Base-by-base conservation (phyloP, 2,329 filamentous ascomycete genomes). In the Xylariales sp. region DNA sequence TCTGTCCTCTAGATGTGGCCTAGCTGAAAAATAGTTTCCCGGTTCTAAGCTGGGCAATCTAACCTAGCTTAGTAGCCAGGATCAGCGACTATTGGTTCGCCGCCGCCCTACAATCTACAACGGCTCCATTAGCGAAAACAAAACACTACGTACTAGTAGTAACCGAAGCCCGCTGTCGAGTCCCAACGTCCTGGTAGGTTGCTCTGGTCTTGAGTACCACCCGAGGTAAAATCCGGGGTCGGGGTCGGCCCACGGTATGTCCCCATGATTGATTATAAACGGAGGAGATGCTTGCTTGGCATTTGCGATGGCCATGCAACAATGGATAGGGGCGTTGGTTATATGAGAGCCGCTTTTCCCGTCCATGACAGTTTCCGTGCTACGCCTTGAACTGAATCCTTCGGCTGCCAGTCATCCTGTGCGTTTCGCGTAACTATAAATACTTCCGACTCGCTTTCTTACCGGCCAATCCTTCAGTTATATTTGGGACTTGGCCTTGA, bases 21-120 rank as follows among this genome's bases (percentile, higher is more conserved):
- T 7, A 43, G 58, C 58, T 46, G 46, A 61, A 28, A 52, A 41
- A 23, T 53, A 7, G 48, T 45, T 32, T 23, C 23, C 9, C 34
- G 57, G 46, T 23, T 23, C 23, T 23, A 2, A 23, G 23, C 23
- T 23, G 23, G 23, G 2, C 23, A 23, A 23, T 23, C 23, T 23
- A 23, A 23, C 23, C 23, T 23, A 23, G 23, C 23, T 23, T 23
- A 23, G 23, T 23, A 23, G 23, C 23, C 23, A 23, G 23, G 23
- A 23, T 23, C 23, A 23, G 23, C 23, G 23, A 23, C 23, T 23
- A 23, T 23, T 23, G 23, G 23, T 23, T 23, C 23, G 23, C 23
- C 23, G 23, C 23, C 23, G 23, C 23, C 23, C 23, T 23, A 23
- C 23, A 23, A 23, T 23, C 23, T 23, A 23, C 23, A 23, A 23